These are phyloP conservation scores for Albugo candida DNA, from an alignment of 352 stramenopile genomes.

Conservation along the genomic window DNA sequence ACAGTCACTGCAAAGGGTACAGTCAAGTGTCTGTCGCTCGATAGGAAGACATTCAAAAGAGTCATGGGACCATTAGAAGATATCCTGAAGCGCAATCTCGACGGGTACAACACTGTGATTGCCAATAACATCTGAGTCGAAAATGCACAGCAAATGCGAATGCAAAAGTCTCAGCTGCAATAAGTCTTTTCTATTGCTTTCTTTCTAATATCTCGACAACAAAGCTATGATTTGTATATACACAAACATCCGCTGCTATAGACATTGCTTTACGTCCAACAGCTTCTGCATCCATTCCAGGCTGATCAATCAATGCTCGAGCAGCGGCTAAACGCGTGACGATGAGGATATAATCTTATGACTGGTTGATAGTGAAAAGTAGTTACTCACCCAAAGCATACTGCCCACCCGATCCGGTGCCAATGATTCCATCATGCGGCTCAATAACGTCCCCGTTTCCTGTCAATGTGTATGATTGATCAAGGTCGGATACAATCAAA, in stretches of 20 bases:
- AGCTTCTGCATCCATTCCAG: constrained; percentile 85
- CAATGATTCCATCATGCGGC: constrained; percentile 91
- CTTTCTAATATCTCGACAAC: constrained; percentile 81
- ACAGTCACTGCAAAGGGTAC: constrained; percentile 72
- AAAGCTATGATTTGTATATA: constrained; percentile 98
- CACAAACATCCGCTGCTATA: constrained; percentile 94
- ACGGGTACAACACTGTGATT: constrained; percentile 81
- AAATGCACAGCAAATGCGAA: not conserved
- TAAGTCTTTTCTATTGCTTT: not conserved
- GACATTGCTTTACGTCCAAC: constrained; percentile 87
- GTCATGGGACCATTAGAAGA: constrained; percentile 77
- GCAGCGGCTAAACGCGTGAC: constrained; percentile 67
- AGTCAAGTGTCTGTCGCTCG: constrained; percentile 70
- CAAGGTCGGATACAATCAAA: constrained; percentile 90
- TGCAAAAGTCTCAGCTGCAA: not conserved
- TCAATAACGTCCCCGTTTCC: constrained; percentile 97
- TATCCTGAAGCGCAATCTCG: constrained; percentile 55
- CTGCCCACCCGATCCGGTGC: constrained; percentile 83
- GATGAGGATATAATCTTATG: constrained; percentile 1
- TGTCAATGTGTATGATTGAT: constrained; percentile 93
- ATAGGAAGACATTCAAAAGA: constrained; percentile 79
- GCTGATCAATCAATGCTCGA: constrained; percentile 87
- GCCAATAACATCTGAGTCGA: constrained; percentile 71
- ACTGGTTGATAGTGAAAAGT: constrained; percentile 2
- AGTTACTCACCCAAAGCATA: constrained; percentile 81